Evolutionary conservation across 495 filamentous ascomycete species (phyloP), one percentile per base, ranked within the genome.

Genomic region (Penicillium roqueforti): DNA sequence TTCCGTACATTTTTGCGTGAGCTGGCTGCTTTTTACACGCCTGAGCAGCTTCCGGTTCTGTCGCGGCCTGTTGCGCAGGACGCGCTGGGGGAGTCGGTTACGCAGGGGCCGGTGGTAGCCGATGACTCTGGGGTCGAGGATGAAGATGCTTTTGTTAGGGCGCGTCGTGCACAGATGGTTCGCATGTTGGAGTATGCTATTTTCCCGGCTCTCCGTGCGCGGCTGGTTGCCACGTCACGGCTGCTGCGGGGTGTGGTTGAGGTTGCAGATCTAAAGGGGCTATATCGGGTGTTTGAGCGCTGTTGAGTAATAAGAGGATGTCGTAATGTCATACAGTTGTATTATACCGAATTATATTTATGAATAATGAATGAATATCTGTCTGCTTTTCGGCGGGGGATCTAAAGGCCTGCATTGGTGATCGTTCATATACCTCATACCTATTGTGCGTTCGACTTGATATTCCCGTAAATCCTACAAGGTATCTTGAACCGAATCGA

Each of bases 271-370:
- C 71, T 97, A 52, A 97, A 96, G 68, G 92, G 95, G 4, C 67
- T 99, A 46, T 99, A 99, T 70, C 76, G 89, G 38, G 92, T 97
- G n/a, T 99, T 99, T 76, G 95, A 99, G 72, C 79, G 95, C 44
- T 97, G 92, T 70, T 97, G 69, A 83, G 25, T 1, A 28, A n/a
- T n/a, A n/a, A n/a, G 14, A 9, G 16, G 18, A 1, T 4, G 18
- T 49, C 3, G 7, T 28, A 50, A 3, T 6, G 16, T 38, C 11
- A 18, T 29, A 38, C 46, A 3, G 22, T 16, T 23, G 36, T 39
- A 48, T 19, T 6, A 20, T 50, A 43, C 16, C 9, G 11, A 19
- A 16, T 29, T 23, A 6, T 10, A 19, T 36, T 47, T 51, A 51
- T 22, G 37, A 47, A 41, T 32, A 26, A 40, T 28, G 16, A 46